Evolutionary conservation across 2,329 filamentous ascomycete genomes (phyloP).

Genomic region (Trichoderma sp.): DNA sequence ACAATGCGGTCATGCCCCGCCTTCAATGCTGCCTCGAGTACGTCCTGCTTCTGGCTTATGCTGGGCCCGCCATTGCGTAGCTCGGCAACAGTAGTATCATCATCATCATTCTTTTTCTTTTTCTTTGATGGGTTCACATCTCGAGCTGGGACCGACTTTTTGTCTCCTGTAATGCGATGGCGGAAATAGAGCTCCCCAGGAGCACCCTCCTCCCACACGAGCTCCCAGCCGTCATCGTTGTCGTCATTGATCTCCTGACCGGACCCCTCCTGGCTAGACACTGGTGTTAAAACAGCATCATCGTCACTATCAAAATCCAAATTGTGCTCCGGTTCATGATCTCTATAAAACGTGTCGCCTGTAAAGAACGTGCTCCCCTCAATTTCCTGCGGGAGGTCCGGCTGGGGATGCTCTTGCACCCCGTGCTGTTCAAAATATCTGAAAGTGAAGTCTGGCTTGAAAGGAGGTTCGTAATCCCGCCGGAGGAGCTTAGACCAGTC

Average conservation of each 20-base stretch:
- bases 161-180: background rate
- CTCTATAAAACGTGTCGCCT: too few relatives aligned
- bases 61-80: background rate
- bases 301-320: background rate
- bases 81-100: background rate
- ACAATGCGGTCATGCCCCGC: background rate
- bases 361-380: background rate
- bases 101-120: background rate
- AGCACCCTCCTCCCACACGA: background rate
- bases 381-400: background rate
- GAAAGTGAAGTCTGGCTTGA: slow-evolving; percentile 8
- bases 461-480: slow-evolving; percentile 6
- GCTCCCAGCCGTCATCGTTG: background rate
- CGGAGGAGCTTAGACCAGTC: slow-evolving; percentile 8
- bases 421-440: background rate
- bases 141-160: background rate
- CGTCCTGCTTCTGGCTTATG: slow-evolving; percentile 9
- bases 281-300: background rate
- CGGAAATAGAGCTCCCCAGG: background rate
- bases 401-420: background rate
- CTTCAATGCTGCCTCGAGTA: slow-evolving; percentile 6
- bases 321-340: background rate
- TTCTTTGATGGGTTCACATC: background rate
- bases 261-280: background rate
- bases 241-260: background rate